Evolutionary conservation across 306 rosid species (phyloP).

Genomic region (Gillenia trifoliata): DNA sequence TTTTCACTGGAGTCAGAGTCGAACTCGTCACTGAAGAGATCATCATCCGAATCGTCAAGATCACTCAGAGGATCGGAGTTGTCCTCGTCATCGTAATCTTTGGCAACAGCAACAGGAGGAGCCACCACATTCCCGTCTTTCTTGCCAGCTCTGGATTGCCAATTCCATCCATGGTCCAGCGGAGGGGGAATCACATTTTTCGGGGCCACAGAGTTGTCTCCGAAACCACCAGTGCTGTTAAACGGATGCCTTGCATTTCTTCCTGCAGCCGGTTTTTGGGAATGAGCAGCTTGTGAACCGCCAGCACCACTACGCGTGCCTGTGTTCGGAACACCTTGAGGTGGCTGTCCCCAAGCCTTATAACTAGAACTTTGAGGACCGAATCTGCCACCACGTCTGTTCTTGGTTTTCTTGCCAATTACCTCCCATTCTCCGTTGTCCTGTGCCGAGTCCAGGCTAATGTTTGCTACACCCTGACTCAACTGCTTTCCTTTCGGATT

Average conservation of each 20-base stretch:
- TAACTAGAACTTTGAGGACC: slow-evolving; percentile 34
- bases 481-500: slow-evolving; percentile 44
- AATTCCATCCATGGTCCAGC: slow-evolving; percentile 44
- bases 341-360: slow-evolving; percentile 33
- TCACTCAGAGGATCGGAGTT: slow-evolving; percentile 33
- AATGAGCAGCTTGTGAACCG: slow-evolving; percentile 29
- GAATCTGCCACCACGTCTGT: slow-evolving; percentile 51
- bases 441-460: slow-evolving; percentile 33
- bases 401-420: slow-evolving; percentile 47
- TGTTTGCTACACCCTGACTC: slow-evolving; percentile 38
- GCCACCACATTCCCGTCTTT: background rate
- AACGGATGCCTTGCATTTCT: slow-evolving; percentile 37
- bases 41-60: slow-evolving; percentile 24
- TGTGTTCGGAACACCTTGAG: slow-evolving; percentile 33
- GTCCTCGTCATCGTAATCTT: slow-evolving; percentile 20
- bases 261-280: slow-evolving; percentile 42
- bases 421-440: slow-evolving; percentile 63
- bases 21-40: slow-evolving; percentile 30
- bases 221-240: slow-evolving; percentile 20
- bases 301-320: slow-evolving; percentile 21
- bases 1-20: slow-evolving; percentile 34
- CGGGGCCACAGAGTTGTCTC: slow-evolving; percentile 20
- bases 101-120: slow-evolving; percentile 6
- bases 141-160: slow-evolving; percentile 10
- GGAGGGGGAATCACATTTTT: slow-evolving; percentile 54